Conservation (phyloP, 129 eudicot species). For the Saposhnikovia divaricata region DNA sequence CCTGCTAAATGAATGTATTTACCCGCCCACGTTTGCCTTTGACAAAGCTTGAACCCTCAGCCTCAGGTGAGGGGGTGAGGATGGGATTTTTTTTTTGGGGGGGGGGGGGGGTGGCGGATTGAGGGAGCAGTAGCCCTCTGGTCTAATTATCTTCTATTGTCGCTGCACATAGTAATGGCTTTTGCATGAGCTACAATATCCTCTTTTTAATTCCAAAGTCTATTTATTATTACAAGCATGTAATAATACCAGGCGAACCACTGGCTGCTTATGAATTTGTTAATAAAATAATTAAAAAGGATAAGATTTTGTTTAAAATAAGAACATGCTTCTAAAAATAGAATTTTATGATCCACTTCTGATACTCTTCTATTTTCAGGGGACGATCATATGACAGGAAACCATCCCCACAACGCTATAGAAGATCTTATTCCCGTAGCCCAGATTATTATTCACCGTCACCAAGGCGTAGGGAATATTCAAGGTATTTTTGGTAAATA, state of each 20-base stretch:
- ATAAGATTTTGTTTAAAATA: neutral
- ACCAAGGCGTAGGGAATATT: conserved; percentile 25
- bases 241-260: neutral
- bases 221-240: neutral
- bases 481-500: conserved; percentile 19
- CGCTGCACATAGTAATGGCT: neutral
- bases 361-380: neutral
- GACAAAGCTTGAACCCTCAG: neutral
- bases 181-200: neutral
- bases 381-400: conserved; percentile 11
- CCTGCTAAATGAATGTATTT: neutral
- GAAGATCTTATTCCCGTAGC: conserved; percentile 25
- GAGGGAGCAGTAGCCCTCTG: neutral
- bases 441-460: conserved; percentile 35
- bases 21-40: neutral
- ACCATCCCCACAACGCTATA: conserved; percentile 3
- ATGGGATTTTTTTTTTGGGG: too few species aligned
- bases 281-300: too few species aligned
- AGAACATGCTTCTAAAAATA: neutral
- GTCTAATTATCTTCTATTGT: neutral
- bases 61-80: neutral
- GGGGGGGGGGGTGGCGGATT: too few species aligned
- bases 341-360: neutral
- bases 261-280: neutral
- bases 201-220: neutral